A percentile compares a stretch with the other conserved stretches of the same genome.
Evolutionary conservation across 1,284 basidiomycete species (phyloP).

Genomic region (Vanrija sp.): DNA sequence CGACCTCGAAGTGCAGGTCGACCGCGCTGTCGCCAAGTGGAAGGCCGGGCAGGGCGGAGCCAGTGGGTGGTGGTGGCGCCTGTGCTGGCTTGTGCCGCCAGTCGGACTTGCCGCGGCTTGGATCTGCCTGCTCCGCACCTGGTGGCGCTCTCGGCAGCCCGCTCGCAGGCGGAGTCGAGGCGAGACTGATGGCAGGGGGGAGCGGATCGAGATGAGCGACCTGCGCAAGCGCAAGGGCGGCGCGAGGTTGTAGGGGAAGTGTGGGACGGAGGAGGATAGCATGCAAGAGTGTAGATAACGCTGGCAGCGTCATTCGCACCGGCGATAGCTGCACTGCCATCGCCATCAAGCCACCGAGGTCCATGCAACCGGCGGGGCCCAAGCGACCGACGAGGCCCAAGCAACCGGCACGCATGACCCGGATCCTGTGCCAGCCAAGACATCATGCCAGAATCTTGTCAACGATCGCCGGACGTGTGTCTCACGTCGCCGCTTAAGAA

Average conservation of each 20-base stretch:
- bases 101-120: constrained; percentile 53
- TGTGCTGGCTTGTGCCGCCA: constrained; percentile 81
- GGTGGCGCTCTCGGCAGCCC: constrained; percentile 9
- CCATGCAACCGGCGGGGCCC: too few species aligned
- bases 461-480: too few species aligned
- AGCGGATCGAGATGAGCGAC: constrained; percentile 34
- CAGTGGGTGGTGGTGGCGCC: constrained; percentile 56
- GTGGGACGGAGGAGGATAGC: not conserved
- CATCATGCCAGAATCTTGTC: too few species aligned
- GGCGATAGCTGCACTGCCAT: too few species aligned
- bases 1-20: constrained; percentile 69
- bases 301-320: too few species aligned
- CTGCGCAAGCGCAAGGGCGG: constrained; percentile 19
- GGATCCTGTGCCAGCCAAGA: too few species aligned
- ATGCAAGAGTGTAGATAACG: not conserved
- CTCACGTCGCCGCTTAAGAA: too few species aligned
- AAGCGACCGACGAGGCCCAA: too few species aligned
- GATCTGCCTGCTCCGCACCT: constrained; percentile 24
- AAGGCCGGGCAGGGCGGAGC: constrained; percentile 55
- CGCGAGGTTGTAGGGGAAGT: not conserved
- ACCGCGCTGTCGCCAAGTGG: constrained; percentile 60
- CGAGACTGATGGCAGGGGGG: constrained; percentile 23
- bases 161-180: constrained; percentile 29
- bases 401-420: too few species aligned
- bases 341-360: too few species aligned